Evolutionary conservation across 1,284 basidiomycete genomes (phyloP).

Genomic region (Sanguinoderma infundibulare): DNA sequence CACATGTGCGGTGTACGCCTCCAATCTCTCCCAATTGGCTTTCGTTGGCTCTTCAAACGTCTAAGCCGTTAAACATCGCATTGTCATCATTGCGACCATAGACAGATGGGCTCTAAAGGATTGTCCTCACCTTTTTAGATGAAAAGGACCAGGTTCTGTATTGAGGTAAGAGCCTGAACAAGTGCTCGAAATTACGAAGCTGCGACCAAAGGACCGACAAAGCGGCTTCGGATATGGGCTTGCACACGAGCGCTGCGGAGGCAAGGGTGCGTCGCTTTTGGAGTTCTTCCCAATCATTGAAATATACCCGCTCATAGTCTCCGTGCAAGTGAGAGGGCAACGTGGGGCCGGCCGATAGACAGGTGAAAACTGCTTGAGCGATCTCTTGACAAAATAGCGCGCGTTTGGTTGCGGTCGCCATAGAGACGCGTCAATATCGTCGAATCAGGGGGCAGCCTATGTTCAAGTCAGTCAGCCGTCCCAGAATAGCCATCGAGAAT

Average conservation of each 20-base stretch:
- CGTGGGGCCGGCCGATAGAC: not conserved
- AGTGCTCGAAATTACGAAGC: not conserved
- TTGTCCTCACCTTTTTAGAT: not conserved
- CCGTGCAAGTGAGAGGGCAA: not conserved
- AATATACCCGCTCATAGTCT: not conserved
- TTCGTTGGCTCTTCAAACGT: not conserved
- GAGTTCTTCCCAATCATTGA: not conserved
- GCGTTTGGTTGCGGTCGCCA: not conserved
- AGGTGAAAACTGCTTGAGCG: not conserved
- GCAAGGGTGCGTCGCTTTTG: not conserved
- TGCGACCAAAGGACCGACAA: not conserved
- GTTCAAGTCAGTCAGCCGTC: not conserved
- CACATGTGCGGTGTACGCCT: not conserved
- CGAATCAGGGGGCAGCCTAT: not conserved
- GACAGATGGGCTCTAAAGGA: not conserved
- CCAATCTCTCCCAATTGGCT: not conserved
- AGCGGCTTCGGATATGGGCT: not conserved
- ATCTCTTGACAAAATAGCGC: not conserved
- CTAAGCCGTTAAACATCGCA: too few relatives aligned
- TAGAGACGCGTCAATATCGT: not conserved
- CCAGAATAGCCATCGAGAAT: too few relatives aligned
- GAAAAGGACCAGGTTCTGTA: not conserved
- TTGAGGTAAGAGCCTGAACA: not conserved
- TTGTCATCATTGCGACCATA: too few relatives aligned
- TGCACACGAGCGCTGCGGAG: not conserved